A percentile compares a stretch with the other conserved stretches of the same genome.
These are phyloP conservation scores for Atkinsonella texensis DNA, from an alignment of 2,329 filamentous ascomycete genomes.

Conservation along the genomic window DNA sequence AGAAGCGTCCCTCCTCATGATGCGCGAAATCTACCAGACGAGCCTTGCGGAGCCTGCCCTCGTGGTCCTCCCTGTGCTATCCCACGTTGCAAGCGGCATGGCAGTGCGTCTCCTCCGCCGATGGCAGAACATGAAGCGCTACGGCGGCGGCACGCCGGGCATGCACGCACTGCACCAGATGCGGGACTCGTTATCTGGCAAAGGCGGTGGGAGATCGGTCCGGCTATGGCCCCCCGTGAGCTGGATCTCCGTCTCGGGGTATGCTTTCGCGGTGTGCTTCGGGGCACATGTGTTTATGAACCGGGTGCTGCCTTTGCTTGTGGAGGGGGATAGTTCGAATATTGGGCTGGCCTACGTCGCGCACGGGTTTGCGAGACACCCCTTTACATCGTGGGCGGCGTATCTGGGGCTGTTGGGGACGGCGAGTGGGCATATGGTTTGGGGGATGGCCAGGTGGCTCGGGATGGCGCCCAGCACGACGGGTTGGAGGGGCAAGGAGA, in stretches of 20 bases:
- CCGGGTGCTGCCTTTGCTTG: slow-evolving; percentile 58
- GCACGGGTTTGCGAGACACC: slow-evolving; percentile 70
- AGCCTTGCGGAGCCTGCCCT: slow-evolving; percentile 68
- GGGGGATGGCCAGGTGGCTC: slow-evolving; percentile 78
- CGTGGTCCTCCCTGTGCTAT: slow-evolving; percentile 59
- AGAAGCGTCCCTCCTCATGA: slow-evolving; percentile 81
- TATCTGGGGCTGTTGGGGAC: slow-evolving; percentile 57
- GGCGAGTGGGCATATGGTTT: slow-evolving; percentile 67
- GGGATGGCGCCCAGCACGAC: slow-evolving; percentile 47
- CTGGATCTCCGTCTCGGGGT: slow-evolving; percentile 61
- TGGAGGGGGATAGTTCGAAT: slow-evolving; percentile 78
- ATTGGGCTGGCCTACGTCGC: slow-evolving; percentile 73
- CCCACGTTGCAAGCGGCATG: slow-evolving; percentile 68
- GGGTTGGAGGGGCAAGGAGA: slow-evolving; percentile 31
- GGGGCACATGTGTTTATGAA: slow-evolving; percentile 65
- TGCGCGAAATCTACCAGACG: slow-evolving; percentile 85
- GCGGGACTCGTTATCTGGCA: slow-evolving; percentile 19
- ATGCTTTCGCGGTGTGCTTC: slow-evolving; percentile 52
- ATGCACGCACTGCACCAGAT: slow-evolving; percentile 29
- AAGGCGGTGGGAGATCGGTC: slow-evolving; percentile 19
- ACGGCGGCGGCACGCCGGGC: slow-evolving; percentile 55
- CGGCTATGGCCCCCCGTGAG: slow-evolving; percentile 57
- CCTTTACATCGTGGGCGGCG: slow-evolving; percentile 50
- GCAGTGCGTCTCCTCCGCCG: slow-evolving; percentile 65
- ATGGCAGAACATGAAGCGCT: slow-evolving; percentile 57